phyloP scores from a whole-genome alignment of 1,284 basidiomycete genomes.

The Trichosporon sp. region DNA sequence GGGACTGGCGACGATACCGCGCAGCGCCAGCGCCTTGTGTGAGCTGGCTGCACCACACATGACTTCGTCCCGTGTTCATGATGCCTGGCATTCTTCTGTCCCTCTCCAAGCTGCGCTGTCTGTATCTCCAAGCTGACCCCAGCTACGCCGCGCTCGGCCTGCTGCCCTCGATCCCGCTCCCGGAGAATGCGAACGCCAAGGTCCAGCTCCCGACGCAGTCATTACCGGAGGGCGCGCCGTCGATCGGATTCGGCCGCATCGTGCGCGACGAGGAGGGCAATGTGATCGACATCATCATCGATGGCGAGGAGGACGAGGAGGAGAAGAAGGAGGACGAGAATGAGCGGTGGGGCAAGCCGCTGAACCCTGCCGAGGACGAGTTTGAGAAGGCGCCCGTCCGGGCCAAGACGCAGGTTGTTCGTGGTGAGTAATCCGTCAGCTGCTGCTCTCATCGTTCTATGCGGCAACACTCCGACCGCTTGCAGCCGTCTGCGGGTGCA shows the following conservation, averaged over 20 bases:
- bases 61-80: too few relatives aligned
- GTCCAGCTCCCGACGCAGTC: slow-evolving; percentile 43
- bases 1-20: too few relatives aligned
- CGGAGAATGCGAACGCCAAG: slow-evolving; percentile 37
- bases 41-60: too few relatives aligned
- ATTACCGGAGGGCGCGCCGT: slow-evolving; percentile 52
- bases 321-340: slow-evolving; percentile 46
- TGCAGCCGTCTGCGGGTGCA: too few relatives aligned
- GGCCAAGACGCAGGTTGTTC: slow-evolving; percentile 56
- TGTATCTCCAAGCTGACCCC: slow-evolving; percentile 16
- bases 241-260: slow-evolving; percentile 80
- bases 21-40: too few relatives aligned
- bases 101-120: too few relatives aligned
- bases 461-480: too few relatives aligned
- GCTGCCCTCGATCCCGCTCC: slow-evolving; percentile 51
- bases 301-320: slow-evolving; percentile 60
- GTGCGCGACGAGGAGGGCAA: slow-evolving; percentile 80
- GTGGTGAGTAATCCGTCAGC: slow-evolving; percentile 44
- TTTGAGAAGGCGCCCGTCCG: slow-evolving; percentile 43
- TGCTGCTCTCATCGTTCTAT: not conserved
- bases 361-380: slow-evolving; percentile 33
- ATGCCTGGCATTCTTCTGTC: too few relatives aligned
- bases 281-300: slow-evolving; percentile 73
- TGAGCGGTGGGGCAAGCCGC: slow-evolving; percentile 25
- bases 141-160: slow-evolving; percentile 57